Base-by-base conservation (phyloP, 176 grass and related monocot species). In the Musa schizocarpa region DNA sequence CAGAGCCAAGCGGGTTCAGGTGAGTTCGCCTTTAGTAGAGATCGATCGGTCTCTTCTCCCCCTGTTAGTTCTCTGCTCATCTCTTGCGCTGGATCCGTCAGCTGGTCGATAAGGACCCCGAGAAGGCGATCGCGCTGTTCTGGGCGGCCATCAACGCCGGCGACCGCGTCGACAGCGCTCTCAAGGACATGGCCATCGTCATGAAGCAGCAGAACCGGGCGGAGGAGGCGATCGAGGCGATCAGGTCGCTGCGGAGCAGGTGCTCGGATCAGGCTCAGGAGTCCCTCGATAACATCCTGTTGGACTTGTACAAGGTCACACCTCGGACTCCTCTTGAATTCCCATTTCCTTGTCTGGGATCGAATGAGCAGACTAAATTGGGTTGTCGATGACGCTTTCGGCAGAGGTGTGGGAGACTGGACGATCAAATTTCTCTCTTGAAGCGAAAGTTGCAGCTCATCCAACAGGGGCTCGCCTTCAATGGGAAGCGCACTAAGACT, bases 211-310 rank as follows among this genome's bases (percentile, higher is more conserved):
- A 82, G 73, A 86, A 92, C 80, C 69, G 89, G 74, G 57, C 86
- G 77, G 89, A 92, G 77, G 89, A 92, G 64, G 89, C 86, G 63
- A 82, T 92, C 23, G 86, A 86, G 70, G 89, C 89, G 16, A 86
- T 92, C 80, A 84, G 84, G 77, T 88, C 89, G 53, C 89, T 99
- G 80, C 86, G 95, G 72, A 83, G 77, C 83, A 82, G 90, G 1
- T 99, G 95, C 80, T 91, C 95, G 7, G 90, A 91, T 54, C 95
- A 99, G 81, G 90, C 90, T 9, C 95, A 99, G 83, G 95, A 99
- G 78, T 99, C 95, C 0, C 90, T 99, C 20, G 95, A 99, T 64
- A 99, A 99, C 80, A 99, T 99, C 71, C 88, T 99, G 52, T 82
- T 94, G 65, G 95, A 99, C 64, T 86, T 99, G 23, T 99, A 86